A percentile compares a stretch with the other conserved stretches of the same genome.
These are phyloP conservation scores for Pythium sp. DNA, from an alignment of 352 stramenopile genomes.

Conservation along the genomic window DNA sequence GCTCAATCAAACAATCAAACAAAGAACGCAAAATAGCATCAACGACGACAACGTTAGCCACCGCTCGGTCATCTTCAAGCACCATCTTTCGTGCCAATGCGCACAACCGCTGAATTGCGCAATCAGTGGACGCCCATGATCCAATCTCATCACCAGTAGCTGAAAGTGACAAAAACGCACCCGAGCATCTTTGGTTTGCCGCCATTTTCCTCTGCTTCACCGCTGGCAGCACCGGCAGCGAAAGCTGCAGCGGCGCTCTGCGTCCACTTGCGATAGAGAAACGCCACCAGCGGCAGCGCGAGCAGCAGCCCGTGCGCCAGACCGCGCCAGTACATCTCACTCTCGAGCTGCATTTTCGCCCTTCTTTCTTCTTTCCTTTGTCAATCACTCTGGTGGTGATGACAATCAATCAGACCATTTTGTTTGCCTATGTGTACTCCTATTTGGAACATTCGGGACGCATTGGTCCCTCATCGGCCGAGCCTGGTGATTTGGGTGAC, in stretches of 20 bases:
- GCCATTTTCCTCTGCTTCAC: slow-evolving; percentile 12
- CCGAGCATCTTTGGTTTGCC: slow-evolving; percentile 36
- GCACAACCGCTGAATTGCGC: slow-evolving; percentile 5
- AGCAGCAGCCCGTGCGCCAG: slow-evolving; percentile 51
- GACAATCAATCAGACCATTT: neutral
- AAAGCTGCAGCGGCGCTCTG: slow-evolving; percentile 7
- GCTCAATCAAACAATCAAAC: neutral
- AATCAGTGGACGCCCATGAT: slow-evolving; percentile 7
- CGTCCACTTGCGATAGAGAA: slow-evolving; percentile 52
- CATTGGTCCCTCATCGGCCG: neutral
- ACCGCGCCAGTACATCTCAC: slow-evolving; percentile 42
- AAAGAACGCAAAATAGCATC: neutral
- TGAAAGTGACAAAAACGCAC: slow-evolving; percentile 19
- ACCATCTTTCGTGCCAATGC: neutral
- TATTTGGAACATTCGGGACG: slow-evolving; percentile 12
- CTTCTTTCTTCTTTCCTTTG: neutral
- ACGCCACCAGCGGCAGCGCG: slow-evolving; percentile 38
- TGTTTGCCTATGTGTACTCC: no score
- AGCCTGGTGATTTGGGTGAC: neutral
- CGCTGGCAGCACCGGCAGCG: slow-evolving; percentile 13
- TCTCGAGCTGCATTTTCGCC: neutral
- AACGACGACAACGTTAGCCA: slow-evolving; percentile 6
- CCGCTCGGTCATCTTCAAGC: neutral
- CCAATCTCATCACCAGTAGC: neutral
- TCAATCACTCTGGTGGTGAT: neutral